Conservation (phyloP, 2,329 filamentous ascomycete genomes). For the Phialocephala sp. region DNA sequence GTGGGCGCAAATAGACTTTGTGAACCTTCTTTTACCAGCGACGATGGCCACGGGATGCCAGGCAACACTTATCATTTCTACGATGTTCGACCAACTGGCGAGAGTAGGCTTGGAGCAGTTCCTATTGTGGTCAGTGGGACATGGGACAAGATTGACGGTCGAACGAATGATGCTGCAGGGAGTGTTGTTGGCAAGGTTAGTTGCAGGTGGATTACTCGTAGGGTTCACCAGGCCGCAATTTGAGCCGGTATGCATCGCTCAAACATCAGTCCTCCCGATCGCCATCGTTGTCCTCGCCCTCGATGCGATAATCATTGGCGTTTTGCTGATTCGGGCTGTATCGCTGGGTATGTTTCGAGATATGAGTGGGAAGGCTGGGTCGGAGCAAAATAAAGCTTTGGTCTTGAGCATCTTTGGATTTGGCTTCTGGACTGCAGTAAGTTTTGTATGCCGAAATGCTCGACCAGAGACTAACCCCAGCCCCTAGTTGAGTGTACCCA, state of each 20-base stretch:
- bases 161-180: conserved; percentile 39
- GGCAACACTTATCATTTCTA: conserved; percentile 38
- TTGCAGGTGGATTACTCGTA: conserved; percentile 40
- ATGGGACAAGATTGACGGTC: conserved; percentile 37
- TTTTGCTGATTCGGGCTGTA: conserved; percentile 35
- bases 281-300: conserved; percentile 41
- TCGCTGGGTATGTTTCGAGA: conserved; percentile 36
- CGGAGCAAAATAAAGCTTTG: conserved; percentile 38
- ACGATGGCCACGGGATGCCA: conserved; percentile 37
- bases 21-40: conserved; percentile 38
- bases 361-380: conserved; percentile 24
- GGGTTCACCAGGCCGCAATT: conserved; percentile 43
- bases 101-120: conserved; percentile 42
- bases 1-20: conserved; percentile 43
- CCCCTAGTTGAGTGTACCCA: conserved; percentile 40
- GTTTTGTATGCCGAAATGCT: conserved; percentile 3
- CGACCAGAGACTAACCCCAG: conserved; percentile 26
- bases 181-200: conserved; percentile 37
- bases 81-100: conserved; percentile 42
- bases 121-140: conserved; percentile 42
- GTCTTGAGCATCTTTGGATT: conserved; percentile 38
- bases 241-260: conserved; percentile 41
- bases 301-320: conserved; percentile 40
- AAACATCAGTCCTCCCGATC: conserved; percentile 37
- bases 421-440: conserved; percentile 41